These are phyloP conservation scores for Balansia obtecta DNA, from an alignment of 2,329 filamentous ascomycete species.

Conservation along the genomic window DNA sequence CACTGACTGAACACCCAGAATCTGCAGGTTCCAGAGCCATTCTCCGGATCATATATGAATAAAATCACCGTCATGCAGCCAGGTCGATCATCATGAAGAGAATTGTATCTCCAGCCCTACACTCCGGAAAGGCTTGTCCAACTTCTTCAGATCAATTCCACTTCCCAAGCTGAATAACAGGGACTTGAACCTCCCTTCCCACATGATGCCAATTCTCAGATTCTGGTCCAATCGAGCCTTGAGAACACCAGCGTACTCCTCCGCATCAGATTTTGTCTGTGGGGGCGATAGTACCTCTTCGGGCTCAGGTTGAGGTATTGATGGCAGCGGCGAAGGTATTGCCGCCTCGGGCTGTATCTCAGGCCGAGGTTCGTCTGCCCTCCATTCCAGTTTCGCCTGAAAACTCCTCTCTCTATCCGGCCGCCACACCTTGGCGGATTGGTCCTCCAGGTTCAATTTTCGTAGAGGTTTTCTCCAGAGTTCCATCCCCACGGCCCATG, in stretches of 20 bases:
- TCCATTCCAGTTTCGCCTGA: constrained; percentile 40
- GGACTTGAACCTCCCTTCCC: constrained; percentile 89
- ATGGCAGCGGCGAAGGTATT: not conserved
- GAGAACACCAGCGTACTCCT: constrained; percentile 71
- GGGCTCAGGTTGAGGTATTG: not conserved
- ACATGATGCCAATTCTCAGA: constrained; percentile 71
- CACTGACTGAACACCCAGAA: too few relatives aligned
- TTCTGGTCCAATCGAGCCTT: constrained; percentile 87
- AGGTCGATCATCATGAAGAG: constrained; percentile 46
- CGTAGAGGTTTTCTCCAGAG: constrained; percentile 60
- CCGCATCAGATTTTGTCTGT: constrained; percentile 28
- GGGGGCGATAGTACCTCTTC: constrained; percentile 5
- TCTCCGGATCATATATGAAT: too few relatives aligned
- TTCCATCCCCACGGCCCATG: constrained; percentile 84
- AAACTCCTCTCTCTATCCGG: constrained; percentile 26
- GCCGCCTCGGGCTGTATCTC: constrained; percentile 13
- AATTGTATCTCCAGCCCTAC: constrained; percentile 73
- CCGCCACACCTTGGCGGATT: constrained; percentile 9
- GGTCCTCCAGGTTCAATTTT: constrained; percentile 25
- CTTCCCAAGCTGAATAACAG: constrained; percentile 84
- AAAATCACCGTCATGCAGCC: too few relatives aligned
- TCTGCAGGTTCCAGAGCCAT: too few relatives aligned
- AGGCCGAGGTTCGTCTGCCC: constrained; percentile 28
- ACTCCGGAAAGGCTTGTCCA: constrained; percentile 65
- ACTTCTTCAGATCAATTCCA: constrained; percentile 64